These are phyloP conservation scores for Clonostachys sp. DNA, from an alignment of 2,329 filamentous ascomycete species.

Conservation along the genomic window DNA sequence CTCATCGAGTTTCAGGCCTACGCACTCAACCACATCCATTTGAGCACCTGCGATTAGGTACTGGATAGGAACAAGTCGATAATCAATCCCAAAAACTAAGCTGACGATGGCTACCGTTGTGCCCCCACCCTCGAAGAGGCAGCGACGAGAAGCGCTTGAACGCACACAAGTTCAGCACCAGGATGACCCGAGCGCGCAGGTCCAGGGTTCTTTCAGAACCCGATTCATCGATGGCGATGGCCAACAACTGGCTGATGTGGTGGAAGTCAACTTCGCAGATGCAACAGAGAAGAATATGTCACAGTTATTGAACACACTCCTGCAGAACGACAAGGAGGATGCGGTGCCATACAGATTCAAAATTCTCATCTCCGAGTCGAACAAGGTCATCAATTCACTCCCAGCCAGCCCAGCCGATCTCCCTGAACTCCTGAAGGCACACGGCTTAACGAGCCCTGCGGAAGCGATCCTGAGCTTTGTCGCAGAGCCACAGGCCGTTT, in stretches of 20 bases:
- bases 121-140: slow-evolving; percentile 84
- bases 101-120: slow-evolving; percentile 69
- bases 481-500: slow-evolving; percentile 82
- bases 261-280: slow-evolving; percentile 75
- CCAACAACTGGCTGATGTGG: slow-evolving; percentile 65
- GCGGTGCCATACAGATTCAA: slow-evolving; percentile 59
- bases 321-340: slow-evolving; percentile 44
- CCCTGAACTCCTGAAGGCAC: slow-evolving; percentile 45
- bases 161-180: slow-evolving; percentile 66
- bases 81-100: too few relatives aligned
- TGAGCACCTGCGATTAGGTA: too few relatives aligned
- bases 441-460: slow-evolving; percentile 54
- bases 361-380: slow-evolving; percentile 50
- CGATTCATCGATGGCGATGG: slow-evolving; percentile 82
- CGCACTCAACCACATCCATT: too few relatives aligned
- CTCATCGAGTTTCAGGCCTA: too few relatives aligned
- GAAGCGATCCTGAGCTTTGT: slow-evolving; percentile 51
- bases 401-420: slow-evolving; percentile 48
- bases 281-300: slow-evolving; percentile 87
- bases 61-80: too few relatives aligned
- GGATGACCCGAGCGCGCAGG: slow-evolving; percentile 58
- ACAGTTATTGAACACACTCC: slow-evolving; percentile 74
- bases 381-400: slow-evolving; percentile 41
- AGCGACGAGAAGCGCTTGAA: slow-evolving; percentile 71
- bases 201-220: slow-evolving; percentile 72